Base-by-base conservation (phyloP, 805 yeast genomes). In the Saccharomycopsis lassenensis region DNA sequence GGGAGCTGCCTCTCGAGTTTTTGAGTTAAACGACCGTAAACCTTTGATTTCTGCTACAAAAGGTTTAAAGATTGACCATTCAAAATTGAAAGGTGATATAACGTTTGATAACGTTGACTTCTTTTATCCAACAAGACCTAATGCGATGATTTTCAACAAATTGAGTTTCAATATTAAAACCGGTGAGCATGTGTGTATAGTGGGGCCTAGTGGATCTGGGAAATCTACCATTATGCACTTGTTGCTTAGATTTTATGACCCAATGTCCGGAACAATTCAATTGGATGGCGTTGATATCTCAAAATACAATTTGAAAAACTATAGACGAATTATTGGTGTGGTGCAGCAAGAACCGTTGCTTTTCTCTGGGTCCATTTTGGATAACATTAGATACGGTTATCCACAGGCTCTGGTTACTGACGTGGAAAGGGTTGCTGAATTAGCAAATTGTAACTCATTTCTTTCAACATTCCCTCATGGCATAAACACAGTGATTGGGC, bases 121-220 rank as follows among this genome's bases (percentile, higher is more conserved):
- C 55, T 62, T 69, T 20, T 89, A 89, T 54, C 96, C 97, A 23
- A 83, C 94, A 1, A 70, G 97, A 44, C 75, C 76, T 12, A 74
- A 81, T 39, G 72, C 77, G 29, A 56, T 57, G 14, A 78, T 89
- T 17, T 85, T 89, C 57, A 48, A 61, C 2, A 60, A 69, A 16
- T 57, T 87, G 37, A 63, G 71, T 45, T 62, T 89, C 39, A 63
- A 59, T 2, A 76, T 89, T 30, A 54, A 62, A 11, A 74, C 81
- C 23, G 96, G 96, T 10, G 87, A 84, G 47, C 89, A 89, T 49
- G 76, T 87, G 11, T 87, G 96, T 53, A 74, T 89, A 41, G 96
- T 87, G 12, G 97, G 97, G 2, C 95, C 95, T n/a, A 79, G 93
- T 23, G 97, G 97, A 1, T 82, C 94, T 43, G 97, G 97, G 18